Base-by-base conservation (phyloP, 176 grass and related monocot species). In the Juncus effusus region DNA sequence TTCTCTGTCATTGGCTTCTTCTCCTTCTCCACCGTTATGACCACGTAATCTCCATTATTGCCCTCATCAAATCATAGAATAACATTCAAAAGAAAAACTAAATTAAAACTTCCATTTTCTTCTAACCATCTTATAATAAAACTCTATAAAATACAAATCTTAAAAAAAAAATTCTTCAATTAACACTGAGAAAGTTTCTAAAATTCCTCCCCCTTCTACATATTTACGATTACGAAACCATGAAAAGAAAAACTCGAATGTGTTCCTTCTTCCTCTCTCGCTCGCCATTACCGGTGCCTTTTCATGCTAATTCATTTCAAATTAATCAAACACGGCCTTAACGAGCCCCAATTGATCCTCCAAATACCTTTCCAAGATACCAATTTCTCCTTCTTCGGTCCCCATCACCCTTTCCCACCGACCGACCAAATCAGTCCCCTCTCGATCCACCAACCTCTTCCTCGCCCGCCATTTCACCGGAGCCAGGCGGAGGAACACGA, bases 301-400 rank as follows among this genome's bases (percentile, higher is more conserved):
- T 67, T 66, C 50, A 72, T 57, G 16, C 13, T 12, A 38, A 38
- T 41, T 39, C 6, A 47, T 47, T 47, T 5, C 44, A 9, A 47
- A 47, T 47, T 47, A 47, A 47, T 47, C 44, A 12, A 13, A 71
- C 39, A 3, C 42, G 13, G 37, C 62, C 39, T 69, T 78, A 13
- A 85, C 78, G 42, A 88, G 85, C 78, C 77, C 76, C 81, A 88
- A 60, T 85, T 93, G 89, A 62, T 93, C 89, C 36, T 88, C 63
- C 51, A 88, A 77, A 67, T 93, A 93, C 73, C 78, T 76, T 7
- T 71, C 67, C 73, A 93, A 80, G 40, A 81, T 57, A 71, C 72
- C 60, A 1, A 9, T 51, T 10, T 67, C 51, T 11, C 42, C 13
- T 45, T 50, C 73, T 4, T 4, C 40, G 50, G 15, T 60, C 5